Percentiles rank a stretch among this genome's conserved stretches.
phyloP scores from a whole-genome alignment of 768 basidiomycete genomes.

The Cystofilobasidium macerans region DNA sequence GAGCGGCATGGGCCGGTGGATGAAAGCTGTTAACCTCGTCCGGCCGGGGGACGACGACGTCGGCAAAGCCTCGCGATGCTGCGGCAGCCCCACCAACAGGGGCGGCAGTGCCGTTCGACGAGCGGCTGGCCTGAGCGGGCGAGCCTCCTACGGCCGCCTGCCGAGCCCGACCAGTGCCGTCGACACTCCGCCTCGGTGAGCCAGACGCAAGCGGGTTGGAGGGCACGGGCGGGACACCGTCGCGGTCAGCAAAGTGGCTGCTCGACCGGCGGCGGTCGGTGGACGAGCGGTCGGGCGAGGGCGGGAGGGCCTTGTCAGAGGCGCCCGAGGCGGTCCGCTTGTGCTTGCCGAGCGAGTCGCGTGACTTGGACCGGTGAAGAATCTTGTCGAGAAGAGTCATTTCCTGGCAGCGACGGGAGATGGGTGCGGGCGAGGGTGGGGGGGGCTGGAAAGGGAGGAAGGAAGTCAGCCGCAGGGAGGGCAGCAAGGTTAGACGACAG shows the following conservation, averaged over 20 bases:
- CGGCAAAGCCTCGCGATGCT: neutral
- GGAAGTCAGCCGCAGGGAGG: neutral
- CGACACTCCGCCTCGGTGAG: too few species aligned
- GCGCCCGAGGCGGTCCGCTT: neutral
- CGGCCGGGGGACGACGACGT: neutral
- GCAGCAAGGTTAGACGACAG: too few species aligned
- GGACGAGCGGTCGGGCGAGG: neutral
- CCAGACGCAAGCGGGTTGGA: too few species aligned
- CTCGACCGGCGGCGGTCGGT: neutral
- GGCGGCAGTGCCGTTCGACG: neutral
- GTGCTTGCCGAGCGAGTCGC: neutral
- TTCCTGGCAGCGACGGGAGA: too few species aligned
- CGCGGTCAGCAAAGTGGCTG: neutral
- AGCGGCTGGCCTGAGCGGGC: too few species aligned
- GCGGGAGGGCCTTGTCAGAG: neutral
- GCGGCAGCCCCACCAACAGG: neutral
- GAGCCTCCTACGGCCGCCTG: too few species aligned
- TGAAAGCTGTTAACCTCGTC: neutral
- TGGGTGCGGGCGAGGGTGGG: neutral
- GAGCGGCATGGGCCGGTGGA: neutral
- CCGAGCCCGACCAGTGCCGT: too few species aligned
- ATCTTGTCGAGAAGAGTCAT: constrained; percentile 1
- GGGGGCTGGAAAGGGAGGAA: neutral
- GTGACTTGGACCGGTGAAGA: neutral
- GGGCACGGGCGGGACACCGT: too few species aligned